Evolutionary conservation across 805 yeast species (phyloP).

Genomic region (Candida maesae): DNA sequence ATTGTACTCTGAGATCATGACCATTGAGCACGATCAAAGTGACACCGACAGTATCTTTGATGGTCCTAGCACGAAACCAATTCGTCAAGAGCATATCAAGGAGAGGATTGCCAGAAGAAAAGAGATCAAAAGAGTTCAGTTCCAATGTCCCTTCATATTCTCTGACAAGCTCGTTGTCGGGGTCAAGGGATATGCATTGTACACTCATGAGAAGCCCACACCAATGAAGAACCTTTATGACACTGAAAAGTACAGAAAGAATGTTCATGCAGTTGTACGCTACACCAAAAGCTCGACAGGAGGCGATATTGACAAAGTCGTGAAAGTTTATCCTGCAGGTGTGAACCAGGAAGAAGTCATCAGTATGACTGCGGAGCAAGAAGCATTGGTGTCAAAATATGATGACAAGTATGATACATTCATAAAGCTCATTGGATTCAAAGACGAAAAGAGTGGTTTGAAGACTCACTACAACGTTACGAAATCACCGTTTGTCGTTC

Average conservation of each 20-base stretch:
- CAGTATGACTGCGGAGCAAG: slow-evolving; percentile 35
- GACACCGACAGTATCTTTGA: slow-evolving; percentile 25
- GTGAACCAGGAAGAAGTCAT: slow-evolving; percentile 33
- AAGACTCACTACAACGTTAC: slow-evolving; percentile 49
- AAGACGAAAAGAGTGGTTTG: slow-evolving; percentile 39
- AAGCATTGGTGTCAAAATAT: slow-evolving; percentile 31
- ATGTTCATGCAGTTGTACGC: slow-evolving; percentile 47
- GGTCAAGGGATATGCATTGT: slow-evolving; percentile 67
- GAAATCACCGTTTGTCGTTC: slow-evolving; percentile 61
- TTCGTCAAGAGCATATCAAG: slow-evolving; percentile 40
- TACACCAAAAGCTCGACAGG: slow-evolving; percentile 40
- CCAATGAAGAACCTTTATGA: slow-evolving; percentile 52
- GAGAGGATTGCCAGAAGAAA: slow-evolving; percentile 50
- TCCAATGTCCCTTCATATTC: slow-evolving; percentile 57
- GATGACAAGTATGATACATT: slow-evolving; percentile 40
- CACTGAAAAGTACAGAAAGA: slow-evolving; percentile 45
- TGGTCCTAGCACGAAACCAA: slow-evolving; percentile 41
- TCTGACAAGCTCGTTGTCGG: slow-evolving; percentile 56
- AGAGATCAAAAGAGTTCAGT: slow-evolving; percentile 60
- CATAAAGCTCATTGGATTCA: slow-evolving; percentile 66
- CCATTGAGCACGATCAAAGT: slow-evolving; percentile 22
- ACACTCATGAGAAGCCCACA: slow-evolving; percentile 48
- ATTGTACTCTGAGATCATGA: slow-evolving; percentile 52
- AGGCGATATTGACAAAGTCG: slow-evolving; percentile 35
- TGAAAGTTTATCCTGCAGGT: slow-evolving; percentile 44